Evolutionary conservation across 73 alveolate genomes (phyloP), one percentile per base, ranked within the genome.

Genomic region (Tetrahymena borealis): DNA sequence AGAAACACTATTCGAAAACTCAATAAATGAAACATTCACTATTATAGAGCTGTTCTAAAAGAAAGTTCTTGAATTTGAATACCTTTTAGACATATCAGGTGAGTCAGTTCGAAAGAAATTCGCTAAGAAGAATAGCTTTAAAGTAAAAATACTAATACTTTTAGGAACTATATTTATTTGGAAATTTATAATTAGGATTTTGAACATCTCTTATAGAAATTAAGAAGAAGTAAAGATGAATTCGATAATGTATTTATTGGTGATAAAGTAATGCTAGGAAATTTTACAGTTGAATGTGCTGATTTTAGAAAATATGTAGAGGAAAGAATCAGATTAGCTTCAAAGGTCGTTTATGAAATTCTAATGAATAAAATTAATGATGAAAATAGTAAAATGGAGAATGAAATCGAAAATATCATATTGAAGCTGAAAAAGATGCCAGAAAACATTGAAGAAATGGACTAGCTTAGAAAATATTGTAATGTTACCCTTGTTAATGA

Each of bases 381-480:
- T 32, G 97, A 96, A 60, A 93, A 96, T 90, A 91, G 91, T 6
- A 42, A 91, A 40, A 91, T 96, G 32, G 99, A 95, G 79, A 94
- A 96, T 36, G 98, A 97, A 78, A 97, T 96, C 4, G 96, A 96
- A 33, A 79, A 94, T 28, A 94, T 97, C 92, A 93, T 97, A 12
- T 40, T 90, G 13, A 94, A 95, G 79, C 91, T 97, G 20, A 90
- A 94, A 32, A 94, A 95, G 16, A 97, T 94, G 33, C 99, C 99
- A 39, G 94, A 93, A 40, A 95, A 97, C 92, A 79, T 97, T 20
- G 99, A 97, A 78, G 98, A 97, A 79, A 91, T 97, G 43, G 95
- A 97, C 31, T 94, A 79, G 2, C 94, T 97, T 24, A 92, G 95
- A 60, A 94, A 90, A 79, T 97, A 96, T 93, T 90, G 96, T 13